Conservation (phyloP, 331 rosid species). For the Rhamnella rubrinervis region DNA sequence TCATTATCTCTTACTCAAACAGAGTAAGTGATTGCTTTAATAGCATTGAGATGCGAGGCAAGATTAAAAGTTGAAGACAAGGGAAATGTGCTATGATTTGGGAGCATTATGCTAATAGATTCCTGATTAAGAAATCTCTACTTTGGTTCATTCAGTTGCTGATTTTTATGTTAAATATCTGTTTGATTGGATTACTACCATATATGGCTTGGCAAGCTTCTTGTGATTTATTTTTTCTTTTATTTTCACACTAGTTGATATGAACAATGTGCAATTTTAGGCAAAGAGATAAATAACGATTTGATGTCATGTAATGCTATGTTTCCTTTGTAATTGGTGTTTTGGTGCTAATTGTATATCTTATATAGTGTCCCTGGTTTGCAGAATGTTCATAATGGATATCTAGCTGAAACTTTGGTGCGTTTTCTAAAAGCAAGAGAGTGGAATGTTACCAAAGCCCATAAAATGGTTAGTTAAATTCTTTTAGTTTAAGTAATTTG, state of each 20-base stretch:
- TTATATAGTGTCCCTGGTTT: conserved; percentile 13
- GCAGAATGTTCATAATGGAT: conserved; percentile 91
- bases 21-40: not conserved
- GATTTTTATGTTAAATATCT: no score
- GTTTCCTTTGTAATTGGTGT: not conserved
- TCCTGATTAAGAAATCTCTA: no score
- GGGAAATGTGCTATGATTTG: no score
- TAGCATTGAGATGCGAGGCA: not conserved
- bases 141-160: no score
- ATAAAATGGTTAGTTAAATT: conserved; percentile 64
- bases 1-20: not conserved
- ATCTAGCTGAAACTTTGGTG: conserved; percentile 46
- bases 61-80: no score
- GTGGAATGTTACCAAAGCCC: conserved; percentile 66
- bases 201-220: no score
- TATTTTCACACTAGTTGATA: no score
- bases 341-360: not conserved
- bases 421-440: conserved; percentile 96
- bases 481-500: conserved; percentile 24
- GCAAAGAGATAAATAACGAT: not conserved
- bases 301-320: not conserved
- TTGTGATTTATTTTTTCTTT: no score
- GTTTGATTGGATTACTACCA: no score
- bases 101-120: no score
- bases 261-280: no score